Conservation (phyloP, 768 basidiomycete species). For the Lyophyllum atratum region DNA sequence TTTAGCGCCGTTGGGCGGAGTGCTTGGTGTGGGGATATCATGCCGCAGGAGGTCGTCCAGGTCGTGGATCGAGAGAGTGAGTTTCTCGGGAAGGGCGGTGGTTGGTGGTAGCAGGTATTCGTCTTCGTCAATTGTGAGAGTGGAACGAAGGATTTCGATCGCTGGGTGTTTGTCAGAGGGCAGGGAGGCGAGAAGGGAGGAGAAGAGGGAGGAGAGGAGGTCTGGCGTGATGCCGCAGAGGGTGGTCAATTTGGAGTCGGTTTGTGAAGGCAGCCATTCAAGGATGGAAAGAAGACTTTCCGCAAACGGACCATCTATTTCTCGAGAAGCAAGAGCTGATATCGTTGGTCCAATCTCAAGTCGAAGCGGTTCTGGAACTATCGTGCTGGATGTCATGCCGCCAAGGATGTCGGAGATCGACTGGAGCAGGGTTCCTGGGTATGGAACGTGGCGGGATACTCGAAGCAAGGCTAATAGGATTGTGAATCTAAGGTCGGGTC, state of each 20-base stretch:
- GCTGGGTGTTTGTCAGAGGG: conserved; percentile 23
- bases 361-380: conserved; percentile 30
- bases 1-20: conserved; percentile 46
- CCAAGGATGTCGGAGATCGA: conserved; percentile 25
- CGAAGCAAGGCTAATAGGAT: conserved; percentile 35
- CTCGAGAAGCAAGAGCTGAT: conserved; percentile 27
- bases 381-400: conserved; percentile 19
- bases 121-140: conserved; percentile 43
- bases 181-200: conserved; percentile 29
- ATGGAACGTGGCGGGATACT: conserved; percentile 22
- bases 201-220: conserved; percentile 48
- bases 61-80: conserved; percentile 47
- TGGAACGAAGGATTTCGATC: conserved; percentile 25
- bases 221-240: conserved; percentile 51
- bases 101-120: conserved; percentile 30
- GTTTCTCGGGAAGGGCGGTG: conserved; percentile 38
- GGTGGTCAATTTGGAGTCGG: conserved; percentile 42
- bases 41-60: conserved; percentile 50
- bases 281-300: conserved; percentile 44
- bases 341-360: conserved; percentile 37
- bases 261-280: conserved; percentile 56
- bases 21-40: conserved; percentile 35
- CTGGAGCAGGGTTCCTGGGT: conserved; percentile 15
- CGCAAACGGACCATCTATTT: conserved; percentile 38
- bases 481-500: conserved; percentile 29